A percentile compares a stretch with the other conserved stretches of the same genome.
These are phyloP conservation scores for Laburnicola sp. DNA, from an alignment of 2,329 filamentous ascomycete genomes.

Conservation along the genomic window DNA sequence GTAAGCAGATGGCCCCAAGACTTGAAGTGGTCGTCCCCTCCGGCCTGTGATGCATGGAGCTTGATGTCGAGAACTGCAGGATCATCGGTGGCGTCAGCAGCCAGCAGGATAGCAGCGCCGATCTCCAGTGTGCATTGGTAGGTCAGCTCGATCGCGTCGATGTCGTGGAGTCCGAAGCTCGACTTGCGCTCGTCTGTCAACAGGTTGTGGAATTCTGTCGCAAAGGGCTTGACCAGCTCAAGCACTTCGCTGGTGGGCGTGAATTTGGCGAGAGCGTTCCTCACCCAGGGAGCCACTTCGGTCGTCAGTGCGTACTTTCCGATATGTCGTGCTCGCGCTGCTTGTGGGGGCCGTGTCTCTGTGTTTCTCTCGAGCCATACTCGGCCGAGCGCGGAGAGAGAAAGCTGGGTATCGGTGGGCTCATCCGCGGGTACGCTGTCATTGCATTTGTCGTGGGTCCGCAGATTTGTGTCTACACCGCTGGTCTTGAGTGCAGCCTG, in stretches of 20 bases:
- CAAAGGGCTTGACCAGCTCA: conserved; percentile 5
- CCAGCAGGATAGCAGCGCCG: conserved; percentile 2
- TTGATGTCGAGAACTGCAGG: not conserved
- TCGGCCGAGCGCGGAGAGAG: not conserved
- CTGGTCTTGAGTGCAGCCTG: conserved; percentile 4
- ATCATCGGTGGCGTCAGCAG: conserved; percentile 4
- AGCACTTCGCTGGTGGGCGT: not conserved
- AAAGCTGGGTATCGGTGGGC: not conserved
- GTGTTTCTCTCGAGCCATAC: not conserved
- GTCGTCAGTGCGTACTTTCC: conserved; percentile 5
- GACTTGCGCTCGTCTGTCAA: not conserved
- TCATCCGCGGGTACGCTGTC: not conserved
- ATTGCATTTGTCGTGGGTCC: not conserved
- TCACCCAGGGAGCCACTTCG: conserved; percentile 4
- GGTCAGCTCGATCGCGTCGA: conserved; percentile 5
- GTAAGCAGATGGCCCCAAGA: conserved; percentile 4
- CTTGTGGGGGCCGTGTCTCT: not conserved
- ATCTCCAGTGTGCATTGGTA: conserved; percentile 9
- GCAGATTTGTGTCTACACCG: conserved; percentile 1
- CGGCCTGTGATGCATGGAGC: conserved; percentile 6
- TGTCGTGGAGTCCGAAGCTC: not conserved
- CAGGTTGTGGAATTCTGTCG: not conserved
- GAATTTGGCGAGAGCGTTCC: not conserved
- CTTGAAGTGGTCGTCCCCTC: conserved; percentile 5
- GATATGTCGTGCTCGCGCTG: conserved; percentile 3